These are phyloP conservation scores for Trichoderma sp. DNA, from an alignment of 2,329 filamentous ascomycete genomes.

Conservation along the genomic window DNA sequence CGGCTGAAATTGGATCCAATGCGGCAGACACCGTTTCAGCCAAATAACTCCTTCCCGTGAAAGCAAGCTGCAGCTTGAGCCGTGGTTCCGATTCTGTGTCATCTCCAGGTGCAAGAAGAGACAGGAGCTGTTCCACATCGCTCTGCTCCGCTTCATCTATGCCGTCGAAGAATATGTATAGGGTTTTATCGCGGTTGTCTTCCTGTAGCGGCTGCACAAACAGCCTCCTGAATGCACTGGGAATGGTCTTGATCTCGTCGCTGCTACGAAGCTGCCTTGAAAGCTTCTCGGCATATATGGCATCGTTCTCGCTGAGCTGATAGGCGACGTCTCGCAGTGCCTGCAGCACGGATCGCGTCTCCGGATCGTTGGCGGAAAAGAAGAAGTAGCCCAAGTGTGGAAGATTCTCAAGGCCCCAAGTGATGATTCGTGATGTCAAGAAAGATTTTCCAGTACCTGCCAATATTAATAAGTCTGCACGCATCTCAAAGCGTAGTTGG, in stretches of 20 bases:
- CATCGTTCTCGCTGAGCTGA: constrained; percentile 49
- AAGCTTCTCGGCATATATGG: constrained; percentile 47
- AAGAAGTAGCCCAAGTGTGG: constrained; percentile 48
- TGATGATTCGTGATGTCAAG: constrained; percentile 47
- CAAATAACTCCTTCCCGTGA: constrained; percentile 47
- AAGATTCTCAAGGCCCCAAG: constrained; percentile 41
- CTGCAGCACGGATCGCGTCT: constrained; percentile 48
- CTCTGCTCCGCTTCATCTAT: constrained; percentile 47
- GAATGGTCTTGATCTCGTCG: constrained; percentile 47
- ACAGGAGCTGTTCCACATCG: constrained; percentile 43
- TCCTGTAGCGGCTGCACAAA: constrained; percentile 43
- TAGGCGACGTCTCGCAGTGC: constrained; percentile 50
- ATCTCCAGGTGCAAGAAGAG: constrained; percentile 37
- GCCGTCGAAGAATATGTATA: constrained; percentile 50
- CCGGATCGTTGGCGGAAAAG: constrained; percentile 50
- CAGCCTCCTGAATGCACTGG: constrained; percentile 47
- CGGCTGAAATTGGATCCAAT: constrained; percentile 38
- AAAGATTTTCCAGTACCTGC: constrained; percentile 50
- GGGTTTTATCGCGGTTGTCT: constrained; percentile 37
- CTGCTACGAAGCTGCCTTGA: constrained; percentile 38
- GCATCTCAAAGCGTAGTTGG: neutral
- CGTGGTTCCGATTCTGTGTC: constrained; percentile 21
- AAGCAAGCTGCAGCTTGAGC: constrained; percentile 40
- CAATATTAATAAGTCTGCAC: neutral
- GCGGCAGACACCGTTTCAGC: constrained; percentile 40